Evolutionary conservation across 106 monocot genomes (phyloP), one percentile per base, ranked within the genome.

Genomic region (Ottelia alismoides): DNA sequence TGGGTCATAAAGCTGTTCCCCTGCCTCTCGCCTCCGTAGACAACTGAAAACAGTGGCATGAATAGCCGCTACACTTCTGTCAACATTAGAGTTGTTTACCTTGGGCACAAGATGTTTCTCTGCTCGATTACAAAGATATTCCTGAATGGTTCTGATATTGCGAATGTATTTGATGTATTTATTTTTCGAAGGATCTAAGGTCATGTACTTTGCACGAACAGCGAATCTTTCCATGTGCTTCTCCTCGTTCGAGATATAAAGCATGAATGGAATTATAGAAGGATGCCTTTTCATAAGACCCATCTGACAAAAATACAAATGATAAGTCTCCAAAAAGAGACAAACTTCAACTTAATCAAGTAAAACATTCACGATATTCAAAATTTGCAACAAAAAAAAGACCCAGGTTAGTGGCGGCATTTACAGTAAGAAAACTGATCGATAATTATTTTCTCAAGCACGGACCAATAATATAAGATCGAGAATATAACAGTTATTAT

Each of bases 191-290:
- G 93, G 88, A 30, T 94, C 93, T 25, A 94, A 50, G 14, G 93
- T 81, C 93, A 94, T 94, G 71, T 94, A 88, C 32, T 94, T 94
- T 57, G 93, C 93, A 65, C 93, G 84, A 9, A 94, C 93, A 1
- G 88, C 93, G 62, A 94, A 94, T 27, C 93, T 57, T 49, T 94
- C 93, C 58, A 69, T 78, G 60, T 94, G 93, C 58, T 94, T 94
- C 24, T 73, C 83, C 49, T 94, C 93, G 52, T 78, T 84, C 30
- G 78, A 67, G 20, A 94, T 94, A 63, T 88, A 88, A 27, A 94
- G 65, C 84, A 94, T 81, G 29, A 84, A 94, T 20, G 93, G 93
- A 55, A 94, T 76, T 50, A 94, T 78, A 10, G 93, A 94, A 35
- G 93, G 84, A 71, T 94, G 93, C 60, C 84, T 94, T 74, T 78